Evolutionary conservation across 345 rosid species (phyloP).

Genomic region (Eucalyptus curtisii): DNA sequence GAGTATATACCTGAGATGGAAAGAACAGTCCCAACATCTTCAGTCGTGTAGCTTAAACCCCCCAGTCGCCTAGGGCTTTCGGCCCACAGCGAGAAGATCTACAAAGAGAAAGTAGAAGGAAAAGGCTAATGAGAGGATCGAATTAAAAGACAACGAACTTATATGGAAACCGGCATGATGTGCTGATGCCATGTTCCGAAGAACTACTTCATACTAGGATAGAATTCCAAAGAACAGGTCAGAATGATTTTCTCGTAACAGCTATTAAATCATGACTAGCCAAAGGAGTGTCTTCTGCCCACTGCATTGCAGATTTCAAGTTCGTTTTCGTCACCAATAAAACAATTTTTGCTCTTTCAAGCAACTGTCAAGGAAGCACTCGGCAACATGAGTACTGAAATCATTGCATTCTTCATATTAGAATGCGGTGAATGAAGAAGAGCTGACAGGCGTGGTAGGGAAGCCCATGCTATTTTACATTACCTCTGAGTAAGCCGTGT

Average conservation of each 20-base stretch:
- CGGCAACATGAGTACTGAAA: background rate
- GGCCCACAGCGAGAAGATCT: conserved; percentile 91
- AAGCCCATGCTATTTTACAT: no score
- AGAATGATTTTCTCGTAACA: background rate
- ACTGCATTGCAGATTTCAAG: background rate
- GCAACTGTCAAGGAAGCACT: background rate
- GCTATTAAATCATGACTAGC: background rate
- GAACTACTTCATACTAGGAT: background rate
- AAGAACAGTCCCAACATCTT: conserved; percentile 65
- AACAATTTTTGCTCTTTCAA: background rate
- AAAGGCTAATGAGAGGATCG: background rate
- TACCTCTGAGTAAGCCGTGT: conserved; percentile 96
- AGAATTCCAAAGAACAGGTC: background rate
- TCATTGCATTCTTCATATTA: background rate
- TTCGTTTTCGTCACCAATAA: background rate
- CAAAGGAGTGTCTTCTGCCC: background rate
- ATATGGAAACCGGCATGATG: background rate
- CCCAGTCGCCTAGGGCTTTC: conserved; percentile 62
- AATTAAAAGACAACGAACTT: background rate
- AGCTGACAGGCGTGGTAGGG: background rate
- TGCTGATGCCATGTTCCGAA: background rate
- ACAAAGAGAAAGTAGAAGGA: background rate
- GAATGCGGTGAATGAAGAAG: background rate
- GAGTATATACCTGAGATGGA: conserved; percentile 48
- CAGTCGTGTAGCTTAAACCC: conserved; percentile 57